phyloP scores from a whole-genome alignment of 2,329 filamentous ascomycete genomes.

The Pseudogymnoascus sp. region DNA sequence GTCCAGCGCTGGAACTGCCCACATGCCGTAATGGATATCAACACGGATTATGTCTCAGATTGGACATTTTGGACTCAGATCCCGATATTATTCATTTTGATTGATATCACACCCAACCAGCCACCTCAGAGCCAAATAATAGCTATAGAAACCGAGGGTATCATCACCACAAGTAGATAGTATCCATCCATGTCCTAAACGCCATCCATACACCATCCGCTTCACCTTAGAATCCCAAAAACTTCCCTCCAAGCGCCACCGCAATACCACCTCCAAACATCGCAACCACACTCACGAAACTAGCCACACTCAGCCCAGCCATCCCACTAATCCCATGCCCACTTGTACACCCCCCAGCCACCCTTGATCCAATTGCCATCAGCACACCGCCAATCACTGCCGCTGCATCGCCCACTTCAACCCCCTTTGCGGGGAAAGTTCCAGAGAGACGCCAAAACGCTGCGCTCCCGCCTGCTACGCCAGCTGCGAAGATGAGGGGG shows the following conservation, averaged over 20 bases:
- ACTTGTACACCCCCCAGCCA: slow-evolving; percentile 60
- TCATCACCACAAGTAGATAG: neutral
- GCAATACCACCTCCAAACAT: slow-evolving; percentile 48
- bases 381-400: slow-evolving; percentile 47
- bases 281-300: slow-evolving; percentile 51
- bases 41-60: neutral
- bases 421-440: slow-evolving; percentile 26
- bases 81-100: neutral
- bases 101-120: neutral
- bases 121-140: neutral
- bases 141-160: neutral
- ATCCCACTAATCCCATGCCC: slow-evolving; percentile 64
- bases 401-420: slow-evolving; percentile 30
- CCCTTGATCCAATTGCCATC: slow-evolving; percentile 52
- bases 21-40: neutral
- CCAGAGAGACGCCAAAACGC: slow-evolving; percentile 27
- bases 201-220: neutral
- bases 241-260: slow-evolving; percentile 15
- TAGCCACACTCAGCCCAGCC: slow-evolving; percentile 53
- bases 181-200: neutral
- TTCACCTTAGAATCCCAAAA: neutral
- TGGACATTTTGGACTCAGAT: neutral
- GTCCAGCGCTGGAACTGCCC: too few species aligned
- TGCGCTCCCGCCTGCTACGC: slow-evolving; percentile 42
- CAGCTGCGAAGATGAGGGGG: slow-evolving; percentile 42